These are phyloP conservation scores for Bruguiera hainesii DNA, from an alignment of 441 rosid genomes.

Conservation along the genomic window DNA sequence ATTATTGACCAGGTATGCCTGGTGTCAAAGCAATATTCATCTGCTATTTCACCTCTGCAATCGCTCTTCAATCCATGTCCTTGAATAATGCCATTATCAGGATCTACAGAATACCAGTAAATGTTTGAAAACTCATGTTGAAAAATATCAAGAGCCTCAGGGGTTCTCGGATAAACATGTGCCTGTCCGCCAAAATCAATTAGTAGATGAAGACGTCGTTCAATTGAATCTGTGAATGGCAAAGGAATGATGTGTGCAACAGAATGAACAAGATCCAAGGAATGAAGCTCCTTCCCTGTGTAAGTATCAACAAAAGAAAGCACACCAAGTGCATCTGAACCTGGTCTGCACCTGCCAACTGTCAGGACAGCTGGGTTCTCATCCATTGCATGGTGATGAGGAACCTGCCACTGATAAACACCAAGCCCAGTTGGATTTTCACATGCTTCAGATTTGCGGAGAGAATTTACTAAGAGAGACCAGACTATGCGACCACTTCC, in stretches of 20 bases:
- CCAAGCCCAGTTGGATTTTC: constrained; percentile 54
- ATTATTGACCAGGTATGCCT: constrained; percentile 87
- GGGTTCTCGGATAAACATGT: constrained; percentile 82
- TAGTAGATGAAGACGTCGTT: constrained; percentile 84
- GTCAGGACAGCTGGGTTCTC: constrained; percentile 89
- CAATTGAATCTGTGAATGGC: constrained; percentile 82
- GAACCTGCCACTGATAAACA: constrained; percentile 89
- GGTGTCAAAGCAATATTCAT: constrained; percentile 76
- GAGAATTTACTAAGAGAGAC: constrained; percentile 66
- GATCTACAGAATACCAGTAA: constrained; percentile 90
- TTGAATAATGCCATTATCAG: constrained; percentile 61
- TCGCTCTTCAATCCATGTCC: constrained; percentile 72
- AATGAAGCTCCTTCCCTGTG: constrained; percentile 71
- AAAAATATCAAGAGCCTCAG: constrained; percentile 70
- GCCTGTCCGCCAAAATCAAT: constrained; percentile 61
- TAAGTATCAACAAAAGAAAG: constrained; percentile 87
- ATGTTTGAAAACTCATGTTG: constrained; percentile 64
- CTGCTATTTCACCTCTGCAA: constrained; percentile 48
- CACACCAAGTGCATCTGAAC: constrained; percentile 58
- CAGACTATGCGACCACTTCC: constrained; percentile 97
- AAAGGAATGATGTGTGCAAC: constrained; percentile 80
- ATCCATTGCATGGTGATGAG: constrained; percentile 98
- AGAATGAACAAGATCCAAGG: constrained; percentile 61
- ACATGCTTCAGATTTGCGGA: constrained; percentile 62
- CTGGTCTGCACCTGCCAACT: constrained; percentile 72